A percentile compares a stretch with the other conserved stretches of the same genome.
Conservation (phyloP, 1,139 yeast species). For the Pichia sp. region DNA sequence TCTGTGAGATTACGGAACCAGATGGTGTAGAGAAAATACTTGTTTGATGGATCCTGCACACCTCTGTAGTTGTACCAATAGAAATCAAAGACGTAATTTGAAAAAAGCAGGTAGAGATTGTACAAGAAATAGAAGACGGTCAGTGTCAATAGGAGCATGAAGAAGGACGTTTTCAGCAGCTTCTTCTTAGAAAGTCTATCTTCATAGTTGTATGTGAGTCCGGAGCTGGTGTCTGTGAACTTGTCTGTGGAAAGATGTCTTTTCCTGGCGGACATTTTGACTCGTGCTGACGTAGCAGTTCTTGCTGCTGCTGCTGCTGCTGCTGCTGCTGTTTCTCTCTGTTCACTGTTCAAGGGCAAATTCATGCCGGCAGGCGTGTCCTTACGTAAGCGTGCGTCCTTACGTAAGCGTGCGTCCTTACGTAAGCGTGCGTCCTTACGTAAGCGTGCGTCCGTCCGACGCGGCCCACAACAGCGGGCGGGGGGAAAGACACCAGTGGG, state of each 20-base stretch:
- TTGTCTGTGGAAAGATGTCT: slow-evolving; percentile 4
- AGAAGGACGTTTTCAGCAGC: slow-evolving; percentile 5
- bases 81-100: slow-evolving; percentile 6
- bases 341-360: neutral
- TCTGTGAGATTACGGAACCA: slow-evolving; percentile 11
- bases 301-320: too few species aligned
- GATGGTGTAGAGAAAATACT: slow-evolving; percentile 2
- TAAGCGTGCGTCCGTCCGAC: neutral
- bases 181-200: slow-evolving; percentile 7
- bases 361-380: neutral
- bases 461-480: neutral
- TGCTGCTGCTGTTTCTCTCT: too few species aligned
- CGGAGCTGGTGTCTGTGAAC: slow-evolving; percentile 5
- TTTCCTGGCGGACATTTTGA: neutral
- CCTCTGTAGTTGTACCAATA: slow-evolving; percentile 10
- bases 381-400: neutral
- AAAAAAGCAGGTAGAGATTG: slow-evolving; percentile 1
- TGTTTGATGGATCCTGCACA: slow-evolving; percentile 1
- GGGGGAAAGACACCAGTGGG: neutral
- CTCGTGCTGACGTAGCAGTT: too few species aligned
- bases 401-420: neutral
- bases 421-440: neutral
- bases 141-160: slow-evolving; percentile 1
- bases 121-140: neutral
- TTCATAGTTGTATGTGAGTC: slow-evolving; percentile 10